Conservation (phyloP, 352 stramenopile genomes). For the Phytophthora citricola region DNA sequence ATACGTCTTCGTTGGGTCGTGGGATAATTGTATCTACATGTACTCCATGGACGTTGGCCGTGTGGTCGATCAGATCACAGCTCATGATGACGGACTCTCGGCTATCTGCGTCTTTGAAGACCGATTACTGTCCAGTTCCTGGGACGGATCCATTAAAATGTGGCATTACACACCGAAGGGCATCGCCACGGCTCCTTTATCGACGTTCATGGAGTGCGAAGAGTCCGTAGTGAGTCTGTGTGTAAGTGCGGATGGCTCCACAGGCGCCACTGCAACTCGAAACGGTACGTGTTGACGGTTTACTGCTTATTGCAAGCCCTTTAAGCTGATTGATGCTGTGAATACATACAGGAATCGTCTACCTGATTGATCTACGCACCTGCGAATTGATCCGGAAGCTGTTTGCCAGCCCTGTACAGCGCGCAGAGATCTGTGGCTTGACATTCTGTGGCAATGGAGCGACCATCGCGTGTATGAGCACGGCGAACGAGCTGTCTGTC, state of each 20-base stretch:
- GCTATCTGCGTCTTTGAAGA: constrained; percentile 82
- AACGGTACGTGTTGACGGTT: constrained; percentile 52
- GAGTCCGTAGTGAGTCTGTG: constrained; percentile 73
- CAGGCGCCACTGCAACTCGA: constrained; percentile 64
- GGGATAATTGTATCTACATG: constrained; percentile 90
- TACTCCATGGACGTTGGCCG: constrained; percentile 86
- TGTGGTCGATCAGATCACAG: constrained; percentile 81
- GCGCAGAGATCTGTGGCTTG: constrained; percentile 62
- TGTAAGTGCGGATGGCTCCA: constrained; percentile 67
- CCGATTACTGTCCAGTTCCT: constrained; percentile 74
- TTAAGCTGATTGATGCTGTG: background rate
- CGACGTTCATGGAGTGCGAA: constrained; percentile 81
- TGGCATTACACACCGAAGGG: constrained; percentile 80
- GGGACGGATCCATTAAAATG: constrained; percentile 81
- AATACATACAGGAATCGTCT: constrained; percentile 52
- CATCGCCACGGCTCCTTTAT: constrained; percentile 67
- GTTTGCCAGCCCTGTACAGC: constrained; percentile 59
- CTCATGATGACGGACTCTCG: constrained; percentile 81
- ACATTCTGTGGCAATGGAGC: constrained; percentile 67
- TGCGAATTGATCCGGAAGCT: constrained; percentile 73
- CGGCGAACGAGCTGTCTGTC: constrained; percentile 74
- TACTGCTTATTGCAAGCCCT: background rate
- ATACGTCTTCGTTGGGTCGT: constrained; percentile 83
- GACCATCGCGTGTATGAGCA: constrained; percentile 68
- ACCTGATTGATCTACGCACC: constrained; percentile 73